Evolutionary conservation across 202 grass and related monocot genomes (phyloP).

Genomic region (Elaeis oleifera): DNA sequence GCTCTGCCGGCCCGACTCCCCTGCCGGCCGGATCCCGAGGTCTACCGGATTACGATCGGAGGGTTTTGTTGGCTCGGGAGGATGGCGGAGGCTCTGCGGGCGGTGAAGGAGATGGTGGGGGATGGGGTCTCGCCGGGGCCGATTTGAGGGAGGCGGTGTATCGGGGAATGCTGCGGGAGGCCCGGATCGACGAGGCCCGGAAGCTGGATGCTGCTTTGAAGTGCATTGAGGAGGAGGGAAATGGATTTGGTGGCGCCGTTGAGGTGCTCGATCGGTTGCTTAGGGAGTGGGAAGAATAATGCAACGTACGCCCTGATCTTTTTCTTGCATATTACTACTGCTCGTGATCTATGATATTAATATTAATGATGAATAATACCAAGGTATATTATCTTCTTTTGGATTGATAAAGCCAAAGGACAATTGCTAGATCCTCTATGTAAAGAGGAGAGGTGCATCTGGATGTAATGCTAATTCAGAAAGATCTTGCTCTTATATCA

Average conservation of each 20-base stretch:
- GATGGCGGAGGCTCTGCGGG: slow-evolving; percentile 33
- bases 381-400: too few relatives aligned
- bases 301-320: too few relatives aligned
- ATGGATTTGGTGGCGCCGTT: slow-evolving; percentile 11
- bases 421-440: too few relatives aligned
- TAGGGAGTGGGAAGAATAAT: slow-evolving; percentile 48
- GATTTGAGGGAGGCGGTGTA: slow-evolving; percentile 36
- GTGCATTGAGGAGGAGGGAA: slow-evolving; percentile 2
- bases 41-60: slow-evolving; percentile 37
- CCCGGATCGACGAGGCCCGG: slow-evolving; percentile 58
- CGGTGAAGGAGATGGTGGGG: slow-evolving; percentile 44
- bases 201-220: slow-evolving; percentile 48
- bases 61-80: slow-evolving; percentile 52
- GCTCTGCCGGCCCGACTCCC: slow-evolving; percentile 65
- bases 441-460: too few relatives aligned
- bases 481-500: too few relatives aligned
- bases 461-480: too few relatives aligned
- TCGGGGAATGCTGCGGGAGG: slow-evolving; percentile 46
- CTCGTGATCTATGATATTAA: too few relatives aligned
- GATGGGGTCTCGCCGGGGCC: slow-evolving; percentile 24
- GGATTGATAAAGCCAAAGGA: too few relatives aligned
- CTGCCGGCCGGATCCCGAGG: slow-evolving; percentile 36
- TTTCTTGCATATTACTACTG: too few relatives aligned
- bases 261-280: slow-evolving; percentile 46
- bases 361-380: too few relatives aligned